A percentile compares a stretch with the other conserved stretches of the same genome.
Evolutionary conservation across 2,329 filamentous ascomycete genomes (phyloP).

Genomic region (Cadophora sp.): DNA sequence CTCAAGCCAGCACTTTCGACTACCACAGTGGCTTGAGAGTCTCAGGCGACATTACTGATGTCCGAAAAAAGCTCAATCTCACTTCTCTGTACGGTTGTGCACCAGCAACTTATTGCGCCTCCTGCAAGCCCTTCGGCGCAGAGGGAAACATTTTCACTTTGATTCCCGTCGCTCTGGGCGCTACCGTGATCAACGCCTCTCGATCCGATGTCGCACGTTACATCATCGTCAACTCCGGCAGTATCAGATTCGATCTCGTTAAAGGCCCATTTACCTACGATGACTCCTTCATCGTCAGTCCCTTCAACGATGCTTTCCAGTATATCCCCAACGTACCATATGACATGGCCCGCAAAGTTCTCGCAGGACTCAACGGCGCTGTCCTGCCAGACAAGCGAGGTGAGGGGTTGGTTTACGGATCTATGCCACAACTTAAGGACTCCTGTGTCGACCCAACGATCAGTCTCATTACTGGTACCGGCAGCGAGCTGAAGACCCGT

Average conservation of each 20-base stretch:
- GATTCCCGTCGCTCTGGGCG: conserved; percentile 70
- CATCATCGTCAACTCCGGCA: conserved; percentile 85
- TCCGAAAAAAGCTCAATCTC: conserved; percentile 72
- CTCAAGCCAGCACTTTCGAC: conserved; percentile 73
- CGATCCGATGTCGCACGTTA: conserved; percentile 69
- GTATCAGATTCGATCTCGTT: conserved; percentile 93
- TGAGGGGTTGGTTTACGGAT: conserved; percentile 18
- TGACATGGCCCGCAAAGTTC: conserved; percentile 71
- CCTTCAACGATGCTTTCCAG: conserved; percentile 80
- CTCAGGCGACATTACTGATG: conserved; percentile 70
- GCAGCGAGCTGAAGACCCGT: conserved; percentile 33
- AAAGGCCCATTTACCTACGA: conserved; percentile 88
- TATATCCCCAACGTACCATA: conserved; percentile 84
- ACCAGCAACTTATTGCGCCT: conserved; percentile 80
- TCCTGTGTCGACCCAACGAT: conserved; percentile 40
- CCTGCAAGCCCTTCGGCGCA: conserved; percentile 74
- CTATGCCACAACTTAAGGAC: conserved; percentile 44
- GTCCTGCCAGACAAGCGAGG: conserved; percentile 41
- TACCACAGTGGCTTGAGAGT: conserved; percentile 76
- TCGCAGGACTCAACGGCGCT: conserved; percentile 60
- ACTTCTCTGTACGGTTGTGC: conserved; percentile 81
- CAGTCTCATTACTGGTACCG: conserved; percentile 25
- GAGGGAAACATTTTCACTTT: conserved; percentile 75
- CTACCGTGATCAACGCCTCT: conserved; percentile 63
- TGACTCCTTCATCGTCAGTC: conserved; percentile 82